These are phyloP conservation scores for Xylaria sp. DNA, from an alignment of 2,329 filamentous ascomycete genomes.

Conservation along the genomic window DNA sequence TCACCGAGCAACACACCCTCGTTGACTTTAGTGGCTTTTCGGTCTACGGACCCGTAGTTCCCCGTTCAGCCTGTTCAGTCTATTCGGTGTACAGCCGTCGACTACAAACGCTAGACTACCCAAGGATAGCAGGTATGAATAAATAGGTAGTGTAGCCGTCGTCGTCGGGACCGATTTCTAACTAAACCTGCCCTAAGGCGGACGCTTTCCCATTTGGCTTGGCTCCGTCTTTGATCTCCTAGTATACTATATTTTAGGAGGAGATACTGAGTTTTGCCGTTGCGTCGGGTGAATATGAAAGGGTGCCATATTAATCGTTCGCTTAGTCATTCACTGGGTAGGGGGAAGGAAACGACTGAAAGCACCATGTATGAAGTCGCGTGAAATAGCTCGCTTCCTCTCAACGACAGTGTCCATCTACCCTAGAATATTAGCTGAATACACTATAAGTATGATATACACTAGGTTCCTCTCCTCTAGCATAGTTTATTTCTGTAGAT, in stretches of 20 bases:
- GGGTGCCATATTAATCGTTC: neutral
- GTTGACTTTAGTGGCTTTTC: neutral
- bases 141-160: neutral
- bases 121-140: slow-evolving; percentile 2
- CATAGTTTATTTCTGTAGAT: neutral
- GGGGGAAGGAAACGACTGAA: too few relatives aligned
- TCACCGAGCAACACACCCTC: neutral
- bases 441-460: neutral
- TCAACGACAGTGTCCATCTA: neutral
- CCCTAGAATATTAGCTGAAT: neutral
- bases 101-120: neutral
- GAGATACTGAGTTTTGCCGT: neutral
- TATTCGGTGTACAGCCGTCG: neutral
- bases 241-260: neutral
- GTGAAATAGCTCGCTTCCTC: neutral
- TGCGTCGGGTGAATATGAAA: neutral
- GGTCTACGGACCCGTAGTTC: neutral
- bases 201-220: neutral
- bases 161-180: slow-evolving; percentile 1
- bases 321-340: too few relatives aligned
- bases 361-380: neutral
- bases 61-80: neutral
- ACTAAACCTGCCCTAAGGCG: neutral
- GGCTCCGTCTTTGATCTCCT: neutral
- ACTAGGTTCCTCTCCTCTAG: neutral